Evolutionary conservation across 2,329 filamentous ascomycete species (phyloP), one percentile per base, ranked within the genome.

Genomic region (Proliferodiscus dingleyae): DNA sequence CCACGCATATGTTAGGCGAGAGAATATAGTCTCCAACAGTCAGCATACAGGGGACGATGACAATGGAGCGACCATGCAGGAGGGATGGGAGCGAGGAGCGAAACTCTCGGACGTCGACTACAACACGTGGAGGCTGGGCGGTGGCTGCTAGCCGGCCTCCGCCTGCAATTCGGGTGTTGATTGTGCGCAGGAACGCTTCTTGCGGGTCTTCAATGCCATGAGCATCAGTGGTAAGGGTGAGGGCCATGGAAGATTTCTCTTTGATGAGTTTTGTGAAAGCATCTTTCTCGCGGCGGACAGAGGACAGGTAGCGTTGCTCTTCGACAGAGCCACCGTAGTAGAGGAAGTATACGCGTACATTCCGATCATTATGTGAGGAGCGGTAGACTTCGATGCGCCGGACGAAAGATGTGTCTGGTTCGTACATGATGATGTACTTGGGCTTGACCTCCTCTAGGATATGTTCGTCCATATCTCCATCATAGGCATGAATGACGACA

Each of bases 401-500:
- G 60, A 97, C 95, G 65, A 98, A 98, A 3, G 91, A 83, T 3
- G 91, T 82, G 55, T 97, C 89, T 1, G 93, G 91, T 64, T 97
- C 93, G 66, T 96, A 98, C 93, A 98, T 97, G 69, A 98, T 86
- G 48, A 98, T 89, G 66, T 96, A 96, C 49, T 87, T 83, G 26
- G 93, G 93, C 61, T 87, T 89, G 47, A 93, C 76, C 67, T 98
- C 93, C 64, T 98, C 91, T 1, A 98, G 77, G n/a, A 97, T 77
- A 64, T 95, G 88, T 63, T 97, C 93, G 64, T 98, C 93, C 71
- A 91, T 85, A 63, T 97, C 93, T 9, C 90, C 90, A 49, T 95
- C 89, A 64, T 95, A 98, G 1, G 93, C 86, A 64, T 97, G 93
- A 15, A 97, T 75, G 32, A 95, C 81, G 10, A 97, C 76, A 16